Evolutionary conservation across 2,329 filamentous ascomycete species (phyloP), one percentile per base, ranked within the genome.

Genomic region (Rhexocercosporidium sp.): DNA sequence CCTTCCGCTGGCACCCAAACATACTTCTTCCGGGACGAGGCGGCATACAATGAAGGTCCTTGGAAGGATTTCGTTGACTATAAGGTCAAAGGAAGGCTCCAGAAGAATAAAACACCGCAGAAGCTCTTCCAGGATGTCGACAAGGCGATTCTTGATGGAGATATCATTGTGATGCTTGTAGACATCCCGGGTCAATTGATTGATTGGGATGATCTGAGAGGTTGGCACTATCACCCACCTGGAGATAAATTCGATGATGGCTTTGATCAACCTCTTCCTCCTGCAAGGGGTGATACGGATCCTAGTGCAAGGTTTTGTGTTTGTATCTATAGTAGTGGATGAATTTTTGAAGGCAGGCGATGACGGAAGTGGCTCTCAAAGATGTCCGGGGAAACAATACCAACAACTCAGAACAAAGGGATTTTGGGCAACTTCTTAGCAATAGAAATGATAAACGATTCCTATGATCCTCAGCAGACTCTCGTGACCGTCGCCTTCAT

Each of bases 141-240:
- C 29, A 54, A 54, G 29, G 51, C 51, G 18, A 54, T 54, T 54
- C 34, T 54, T 54, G 7, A 54, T 54, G 16, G 29, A 54, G 51
- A 54, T 54, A 54, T 54, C 18, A 54, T 54, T 34, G 16, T 54
- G 29, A 54, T 34, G 51, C 29, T 54, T 54, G 7, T 54, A 54
- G 29, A 54, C 16, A 54, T 31, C 27, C 49, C 49, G 14, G 27
- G 49, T 29, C 27, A 53, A 53, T 31, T 53, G 25, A 53, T 53
- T 31, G 16, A 53, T 53, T 53, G 14, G 16, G 27, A 53, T 29
- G 27, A 53, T 53, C 49, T 53, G 12, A 53, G 27, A 31, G 49
- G 27, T n/a, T 53, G 14, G 49, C 49, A 53, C n/a, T 53, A 53
- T 53, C 4, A 53, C 25, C 3, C 49, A 31, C 49, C 27, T 53